A percentile compares a stretch with the other conserved stretches of the same genome.
These are phyloP conservation scores for Mucuna pruriens DNA, from an alignment of 306 rosid genomes.

Conservation along the genomic window DNA sequence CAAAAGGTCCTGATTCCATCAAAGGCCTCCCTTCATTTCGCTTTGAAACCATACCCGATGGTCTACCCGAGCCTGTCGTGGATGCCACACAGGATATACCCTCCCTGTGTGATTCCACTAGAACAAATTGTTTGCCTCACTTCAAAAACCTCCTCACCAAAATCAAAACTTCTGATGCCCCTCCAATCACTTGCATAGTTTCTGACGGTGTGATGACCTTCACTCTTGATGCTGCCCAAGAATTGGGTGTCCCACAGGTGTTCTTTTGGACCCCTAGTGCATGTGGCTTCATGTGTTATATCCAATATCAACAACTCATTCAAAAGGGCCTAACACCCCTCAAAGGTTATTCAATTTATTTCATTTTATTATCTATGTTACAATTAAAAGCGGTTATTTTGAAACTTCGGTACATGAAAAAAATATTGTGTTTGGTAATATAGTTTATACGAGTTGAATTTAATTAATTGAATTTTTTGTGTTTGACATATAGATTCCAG, in stretches of 20 bases:
- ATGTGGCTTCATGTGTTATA: conserved; percentile 54
- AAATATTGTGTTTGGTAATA: not conserved
- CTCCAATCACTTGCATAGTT: conserved; percentile 56
- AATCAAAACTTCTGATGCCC: conserved; percentile 39
- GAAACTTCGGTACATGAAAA: too few species aligned
- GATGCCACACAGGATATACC: conserved; percentile 53
- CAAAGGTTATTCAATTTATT: conserved; percentile 46
- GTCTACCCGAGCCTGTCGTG: conserved; percentile 51
- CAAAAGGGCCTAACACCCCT: conserved; percentile 48
- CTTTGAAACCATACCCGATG: conserved; percentile 47
- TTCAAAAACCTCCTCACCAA: conserved; percentile 43
- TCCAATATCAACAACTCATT: conserved; percentile 28
- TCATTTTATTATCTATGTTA: not conserved
- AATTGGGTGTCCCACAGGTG: conserved; percentile 48
- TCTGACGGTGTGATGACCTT: conserved; percentile 52
- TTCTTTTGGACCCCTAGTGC: conserved; percentile 50
- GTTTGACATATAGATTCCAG: conserved; percentile 49
- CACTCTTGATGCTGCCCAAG: conserved; percentile 42
- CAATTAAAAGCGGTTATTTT: too few species aligned
- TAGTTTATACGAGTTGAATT: not conserved
- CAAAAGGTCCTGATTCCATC: conserved; percentile 32
- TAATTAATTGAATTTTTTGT: not conserved
- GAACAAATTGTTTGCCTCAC: conserved; percentile 36
- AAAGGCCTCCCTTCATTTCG: conserved; percentile 40
- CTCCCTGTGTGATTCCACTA: conserved; percentile 35